A percentile compares a stretch with the other conserved stretches of the same genome.
phyloP scores from a whole-genome alignment of 2,329 filamentous ascomycete species.

The Talaromyces sp. region DNA sequence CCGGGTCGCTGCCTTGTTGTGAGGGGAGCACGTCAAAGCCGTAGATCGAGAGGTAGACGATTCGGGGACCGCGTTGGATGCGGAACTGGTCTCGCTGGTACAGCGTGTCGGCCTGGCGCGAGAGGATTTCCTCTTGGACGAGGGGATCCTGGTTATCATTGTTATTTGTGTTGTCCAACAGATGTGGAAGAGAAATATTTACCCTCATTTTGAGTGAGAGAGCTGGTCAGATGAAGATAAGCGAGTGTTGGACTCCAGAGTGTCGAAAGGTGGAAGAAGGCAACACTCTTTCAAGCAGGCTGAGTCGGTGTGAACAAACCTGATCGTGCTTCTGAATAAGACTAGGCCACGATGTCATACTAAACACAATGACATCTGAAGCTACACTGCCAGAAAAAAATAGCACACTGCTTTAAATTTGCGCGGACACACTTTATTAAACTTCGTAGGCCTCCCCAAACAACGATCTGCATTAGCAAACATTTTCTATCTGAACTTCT shows the following conservation, averaged over 20 bases:
- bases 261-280: background rate
- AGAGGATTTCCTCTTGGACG: background rate
- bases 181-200: background rate
- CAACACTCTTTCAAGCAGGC: background rate
- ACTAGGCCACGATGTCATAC: background rate
- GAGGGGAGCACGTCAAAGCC: background rate
- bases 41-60: background rate
- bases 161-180: background rate
- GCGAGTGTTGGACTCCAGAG: background rate
- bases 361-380: background rate
- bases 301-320: background rate
- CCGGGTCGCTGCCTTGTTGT: background rate
- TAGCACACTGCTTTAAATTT: background rate
- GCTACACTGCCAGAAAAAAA: background rate
- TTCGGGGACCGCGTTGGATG: background rate
- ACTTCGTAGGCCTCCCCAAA: background rate
- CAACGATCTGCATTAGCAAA: slow-evolving; percentile 48
- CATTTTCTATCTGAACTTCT: slow-evolving; percentile 61
- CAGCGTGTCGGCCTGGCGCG: background rate
- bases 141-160: background rate
- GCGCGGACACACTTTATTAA: background rate
- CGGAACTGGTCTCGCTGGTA: background rate
- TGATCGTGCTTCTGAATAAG: background rate
- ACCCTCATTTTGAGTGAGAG: background rate
- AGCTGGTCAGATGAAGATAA: too few species aligned